These are phyloP conservation scores for Epichloe sp. DNA, from an alignment of 2,329 filamentous ascomycete species.

Conservation along the genomic window DNA sequence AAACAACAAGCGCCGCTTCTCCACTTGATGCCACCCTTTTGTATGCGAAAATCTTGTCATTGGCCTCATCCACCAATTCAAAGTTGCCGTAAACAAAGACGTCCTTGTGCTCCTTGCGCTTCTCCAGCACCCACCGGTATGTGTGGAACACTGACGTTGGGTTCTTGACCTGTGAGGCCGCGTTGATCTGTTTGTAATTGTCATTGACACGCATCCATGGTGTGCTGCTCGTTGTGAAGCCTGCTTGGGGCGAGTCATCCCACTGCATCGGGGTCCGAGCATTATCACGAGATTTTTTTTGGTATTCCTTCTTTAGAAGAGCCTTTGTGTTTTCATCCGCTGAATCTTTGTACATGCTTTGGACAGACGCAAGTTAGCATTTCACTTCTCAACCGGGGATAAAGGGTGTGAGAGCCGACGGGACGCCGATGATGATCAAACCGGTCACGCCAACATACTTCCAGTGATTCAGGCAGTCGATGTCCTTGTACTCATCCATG, in stretches of 20 bases:
- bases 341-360: slow-evolving; percentile 25
- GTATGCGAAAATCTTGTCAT: slow-evolving; percentile 26
- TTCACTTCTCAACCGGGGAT: background rate
- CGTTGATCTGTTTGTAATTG: slow-evolving; percentile 50
- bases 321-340: slow-evolving; percentile 25
- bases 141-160: slow-evolving; percentile 42
- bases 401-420: no score
- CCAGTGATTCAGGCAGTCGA: slow-evolving; percentile 44
- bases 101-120: slow-evolving; percentile 48
- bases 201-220: slow-evolving; percentile 64
- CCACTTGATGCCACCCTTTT: slow-evolving; percentile 19
- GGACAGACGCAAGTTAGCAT: slow-evolving; percentile 1
- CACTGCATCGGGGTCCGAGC: slow-evolving; percentile 62
- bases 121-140: slow-evolving; percentile 44
- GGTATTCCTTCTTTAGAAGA: slow-evolving; percentile 31
- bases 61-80: slow-evolving; percentile 22
- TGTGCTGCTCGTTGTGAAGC: slow-evolving; percentile 44
- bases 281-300: slow-evolving; percentile 54
- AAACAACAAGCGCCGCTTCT: slow-evolving; percentile 21
- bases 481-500: slow-evolving; percentile 55
- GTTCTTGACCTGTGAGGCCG: slow-evolving; percentile 36
- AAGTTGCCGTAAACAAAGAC: slow-evolving; percentile 54
- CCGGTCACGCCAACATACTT: slow-evolving; percentile 16
- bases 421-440: background rate
- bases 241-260: slow-evolving; percentile 44